These are phyloP conservation scores for Coniophora puteana DNA, from an alignment of 1,284 basidiomycete species.

Conservation along the genomic window DNA sequence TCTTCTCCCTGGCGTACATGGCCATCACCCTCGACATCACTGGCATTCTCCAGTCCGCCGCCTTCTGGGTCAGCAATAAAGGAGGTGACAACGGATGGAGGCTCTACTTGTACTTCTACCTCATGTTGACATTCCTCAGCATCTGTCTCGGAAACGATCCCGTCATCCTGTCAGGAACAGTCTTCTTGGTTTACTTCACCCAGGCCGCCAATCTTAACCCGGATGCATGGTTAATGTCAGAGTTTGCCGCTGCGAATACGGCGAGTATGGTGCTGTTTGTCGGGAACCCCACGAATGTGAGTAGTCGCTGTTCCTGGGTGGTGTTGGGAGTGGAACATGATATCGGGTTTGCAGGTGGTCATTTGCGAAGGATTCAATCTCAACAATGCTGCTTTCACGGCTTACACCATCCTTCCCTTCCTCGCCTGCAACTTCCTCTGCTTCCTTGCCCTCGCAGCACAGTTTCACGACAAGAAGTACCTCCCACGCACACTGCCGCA, in stretches of 20 bases:
- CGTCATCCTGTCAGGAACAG: slow-evolving; percentile 81
- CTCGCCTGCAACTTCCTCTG: slow-evolving; percentile 55
- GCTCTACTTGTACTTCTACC: slow-evolving; percentile 78
- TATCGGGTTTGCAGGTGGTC: slow-evolving; percentile 31
- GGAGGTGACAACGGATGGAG: slow-evolving; percentile 68
- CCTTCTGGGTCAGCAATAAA: slow-evolving; percentile 82
- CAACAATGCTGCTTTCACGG: slow-evolving; percentile 64
- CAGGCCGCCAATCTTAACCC: slow-evolving; percentile 56
- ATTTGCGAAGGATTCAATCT: slow-evolving; percentile 63
- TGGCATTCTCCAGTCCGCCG: slow-evolving; percentile 83
- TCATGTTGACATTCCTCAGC: slow-evolving; percentile 77
- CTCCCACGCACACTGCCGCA: slow-evolving; percentile 46
- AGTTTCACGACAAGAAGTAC: slow-evolving; percentile 50
- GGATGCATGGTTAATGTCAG: slow-evolving; percentile 47
- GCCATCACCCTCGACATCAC: slow-evolving; percentile 91
- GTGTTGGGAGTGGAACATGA: not conserved
- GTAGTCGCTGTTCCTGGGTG: slow-evolving; percentile 11
- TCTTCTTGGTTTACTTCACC: slow-evolving; percentile 85
- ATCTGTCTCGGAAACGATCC: slow-evolving; percentile 90
- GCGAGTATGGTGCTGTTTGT: slow-evolving; percentile 65
- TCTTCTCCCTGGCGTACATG: slow-evolving; percentile 92
- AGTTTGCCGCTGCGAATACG: slow-evolving; percentile 78
- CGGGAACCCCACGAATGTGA: slow-evolving; percentile 71
- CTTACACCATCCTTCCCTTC: slow-evolving; percentile 70
- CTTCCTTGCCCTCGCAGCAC: slow-evolving; percentile 48